phyloP scores from a whole-genome alignment of 805 yeast species.

The Candida taoyuanica region DNA sequence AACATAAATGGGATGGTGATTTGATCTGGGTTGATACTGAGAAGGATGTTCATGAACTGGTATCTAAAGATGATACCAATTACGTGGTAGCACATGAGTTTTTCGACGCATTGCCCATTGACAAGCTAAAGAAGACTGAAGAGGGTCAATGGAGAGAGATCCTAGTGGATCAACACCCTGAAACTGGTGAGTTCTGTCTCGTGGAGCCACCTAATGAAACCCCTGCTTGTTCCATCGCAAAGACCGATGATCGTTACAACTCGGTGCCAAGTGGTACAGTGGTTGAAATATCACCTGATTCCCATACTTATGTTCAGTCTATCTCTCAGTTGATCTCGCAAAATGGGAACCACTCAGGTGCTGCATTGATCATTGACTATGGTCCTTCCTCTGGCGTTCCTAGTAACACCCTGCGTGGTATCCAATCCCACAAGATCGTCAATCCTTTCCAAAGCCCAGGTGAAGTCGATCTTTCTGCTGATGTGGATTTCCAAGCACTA shows the following conservation, averaged over 20 bases:
- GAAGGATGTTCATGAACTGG: constrained; percentile 34
- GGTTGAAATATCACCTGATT: constrained; percentile 73
- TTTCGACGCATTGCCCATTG: constrained; percentile 81
- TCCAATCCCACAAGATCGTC: constrained; percentile 64
- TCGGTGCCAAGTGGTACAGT: constrained; percentile 51
- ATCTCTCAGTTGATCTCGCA: constrained; percentile 41
- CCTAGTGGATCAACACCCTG: constrained; percentile 49
- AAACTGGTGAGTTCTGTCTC: constrained; percentile 42
- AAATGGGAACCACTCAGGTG: constrained; percentile 44
- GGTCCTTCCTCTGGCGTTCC: constrained; percentile 64
- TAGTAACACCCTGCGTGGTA: constrained; percentile 68
- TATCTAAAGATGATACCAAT: constrained; percentile 36
- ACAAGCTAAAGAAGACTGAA: constrained; percentile 55
- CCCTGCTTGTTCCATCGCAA: constrained; percentile 56
- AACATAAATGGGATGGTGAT: constrained; percentile 41
- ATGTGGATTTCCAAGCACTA: constrained; percentile 73
- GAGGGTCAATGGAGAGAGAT: constrained; percentile 82
- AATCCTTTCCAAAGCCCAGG: constrained; percentile 77
- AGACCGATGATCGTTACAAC: constrained; percentile 43
- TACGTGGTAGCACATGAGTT: constrained; percentile 81
- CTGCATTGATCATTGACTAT: constrained; percentile 72
- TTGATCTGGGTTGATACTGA: constrained; percentile 61
- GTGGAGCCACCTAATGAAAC: constrained; percentile 57
- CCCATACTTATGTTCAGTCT: constrained; percentile 52
- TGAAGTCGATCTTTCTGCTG: constrained; percentile 74